Evolutionary conservation across 129 eudicot genomes (phyloP).

Genomic region (Artemisia annua): DNA sequence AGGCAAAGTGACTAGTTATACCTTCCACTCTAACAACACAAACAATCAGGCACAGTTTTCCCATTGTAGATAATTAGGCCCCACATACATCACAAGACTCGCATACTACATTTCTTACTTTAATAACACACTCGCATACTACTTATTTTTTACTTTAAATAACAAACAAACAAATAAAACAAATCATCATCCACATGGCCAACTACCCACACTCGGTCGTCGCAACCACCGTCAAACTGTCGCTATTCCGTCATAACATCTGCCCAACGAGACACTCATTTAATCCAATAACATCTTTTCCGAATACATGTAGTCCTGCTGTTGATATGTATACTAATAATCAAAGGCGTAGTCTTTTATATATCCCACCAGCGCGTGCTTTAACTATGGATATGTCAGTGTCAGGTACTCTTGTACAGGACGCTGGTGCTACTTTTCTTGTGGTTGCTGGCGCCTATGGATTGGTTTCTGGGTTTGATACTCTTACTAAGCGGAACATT

Average conservation of each 20-base stretch:
- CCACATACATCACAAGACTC: too few species aligned
- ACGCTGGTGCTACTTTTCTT: constrained; percentile 62
- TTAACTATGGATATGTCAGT: constrained; percentile 21
- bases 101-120: too few species aligned
- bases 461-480: constrained; percentile 68
- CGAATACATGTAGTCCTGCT: not conserved
- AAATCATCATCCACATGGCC: constrained; percentile 12
- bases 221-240: not conserved
- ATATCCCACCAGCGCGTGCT: constrained; percentile 25
- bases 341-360: constrained; percentile 20
- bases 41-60: too few species aligned
- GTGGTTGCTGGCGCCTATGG: constrained; percentile 67
- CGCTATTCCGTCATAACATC: constrained; percentile 9
- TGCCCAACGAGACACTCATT: constrained; percentile 1
- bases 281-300: not conserved
- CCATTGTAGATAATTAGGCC: too few species aligned
- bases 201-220: constrained; percentile 1
- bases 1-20: too few species aligned
- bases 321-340: not conserved
- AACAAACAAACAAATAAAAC: too few species aligned
- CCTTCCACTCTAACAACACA: too few species aligned
- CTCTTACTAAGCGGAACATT: constrained; percentile 58
- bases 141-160: too few species aligned
- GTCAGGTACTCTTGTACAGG: constrained; percentile 41
- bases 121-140: too few species aligned